Conservation (phyloP, 2,329 filamentous ascomycete genomes). For the Bipolaris gigantea region DNA sequence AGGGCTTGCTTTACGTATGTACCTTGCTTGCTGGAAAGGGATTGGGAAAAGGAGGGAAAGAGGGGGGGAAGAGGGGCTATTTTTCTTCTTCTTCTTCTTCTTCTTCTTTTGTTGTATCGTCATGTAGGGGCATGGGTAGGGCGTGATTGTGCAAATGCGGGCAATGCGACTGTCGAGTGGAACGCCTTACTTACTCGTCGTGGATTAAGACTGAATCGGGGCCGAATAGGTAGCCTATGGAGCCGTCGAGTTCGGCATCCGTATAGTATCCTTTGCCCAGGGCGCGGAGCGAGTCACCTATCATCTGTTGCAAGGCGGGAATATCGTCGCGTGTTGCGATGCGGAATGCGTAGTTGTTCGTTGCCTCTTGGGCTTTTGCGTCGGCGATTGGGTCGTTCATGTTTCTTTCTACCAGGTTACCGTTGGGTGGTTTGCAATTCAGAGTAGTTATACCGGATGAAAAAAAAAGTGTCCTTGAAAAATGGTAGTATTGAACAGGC, state of each 20-base stretch:
- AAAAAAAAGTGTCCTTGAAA: too few species aligned
- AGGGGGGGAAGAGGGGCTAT: too few species aligned
- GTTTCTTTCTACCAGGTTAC: not conserved
- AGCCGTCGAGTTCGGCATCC: constrained; percentile 40
- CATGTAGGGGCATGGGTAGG: too few species aligned
- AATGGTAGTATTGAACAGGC: not conserved
- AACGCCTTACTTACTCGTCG: constrained; percentile 30
- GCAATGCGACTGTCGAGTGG: not conserved
- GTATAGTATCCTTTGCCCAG: constrained; percentile 35
- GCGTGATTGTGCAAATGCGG: too few species aligned
- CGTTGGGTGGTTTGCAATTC: not conserved
- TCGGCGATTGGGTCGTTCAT: constrained; percentile 32
- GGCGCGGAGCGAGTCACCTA: constrained; percentile 32
- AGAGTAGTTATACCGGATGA: too few species aligned
- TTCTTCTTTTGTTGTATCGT: too few species aligned
- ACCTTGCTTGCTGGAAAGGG: too few species aligned
- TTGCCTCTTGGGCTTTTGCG: constrained; percentile 41
- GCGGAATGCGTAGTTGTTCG: constrained; percentile 34
- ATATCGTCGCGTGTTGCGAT: constrained; percentile 35
- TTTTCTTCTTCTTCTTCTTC: too few species aligned
- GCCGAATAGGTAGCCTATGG: constrained; percentile 43
- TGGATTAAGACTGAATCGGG: constrained; percentile 40
- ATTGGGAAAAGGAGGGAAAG: too few species aligned
- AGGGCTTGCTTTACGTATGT: too few species aligned
- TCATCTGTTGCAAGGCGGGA: constrained; percentile 35